Base-by-base conservation (phyloP, 768 basidiomycete genomes). In the Pilatotrama ljubarskyi region DNA sequence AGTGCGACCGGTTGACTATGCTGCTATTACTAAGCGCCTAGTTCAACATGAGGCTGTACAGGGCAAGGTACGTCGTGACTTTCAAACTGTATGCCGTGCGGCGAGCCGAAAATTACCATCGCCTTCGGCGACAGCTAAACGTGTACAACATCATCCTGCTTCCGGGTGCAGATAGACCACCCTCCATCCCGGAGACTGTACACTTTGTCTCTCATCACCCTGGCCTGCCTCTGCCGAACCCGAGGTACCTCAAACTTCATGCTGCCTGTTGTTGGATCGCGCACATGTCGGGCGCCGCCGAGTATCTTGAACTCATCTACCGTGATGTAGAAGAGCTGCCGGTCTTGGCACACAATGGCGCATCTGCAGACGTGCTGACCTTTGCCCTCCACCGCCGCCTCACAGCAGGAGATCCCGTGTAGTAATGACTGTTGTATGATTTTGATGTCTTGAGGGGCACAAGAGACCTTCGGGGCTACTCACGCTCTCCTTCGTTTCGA, bases 271-370 rank as follows among this genome's bases (percentile, higher is more conserved):
- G 38, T 50, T 36, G 56, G 50, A 43, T 58, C 36, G 46, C 47
- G 14, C 46, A 50, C 56, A 40, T 58, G 47, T 58, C 56, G 26
- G 56, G 56, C 26, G 56, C 56, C 38, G 40, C 41, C 42, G 58
- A 59, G 18, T 36, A 50, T 38, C 29, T 59, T 20, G 58, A 59
- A 20, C 36, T 44, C 40, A 36, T 59, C 37, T 51, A 46, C 22
- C 58, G 50, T 15, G 38, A 52, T 41, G 46, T 59, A 25, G 51
- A 52, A 25, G 58, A 44, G 22, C 13, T 52, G 42, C 17, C 44
- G 41, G 41, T 53, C 32, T 52, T 59, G 26, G 38, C 50, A 32
- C 32, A 36, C 18, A 46, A 54, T 29, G 53, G 53, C 42, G 32
- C 41, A 29, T 54, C 53, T 32, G 53, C 53, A 35, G 53, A 54